Evolutionary conservation across 1,139 yeast species (phyloP).

Genomic region (Geotrichum phurueaensis): DNA sequence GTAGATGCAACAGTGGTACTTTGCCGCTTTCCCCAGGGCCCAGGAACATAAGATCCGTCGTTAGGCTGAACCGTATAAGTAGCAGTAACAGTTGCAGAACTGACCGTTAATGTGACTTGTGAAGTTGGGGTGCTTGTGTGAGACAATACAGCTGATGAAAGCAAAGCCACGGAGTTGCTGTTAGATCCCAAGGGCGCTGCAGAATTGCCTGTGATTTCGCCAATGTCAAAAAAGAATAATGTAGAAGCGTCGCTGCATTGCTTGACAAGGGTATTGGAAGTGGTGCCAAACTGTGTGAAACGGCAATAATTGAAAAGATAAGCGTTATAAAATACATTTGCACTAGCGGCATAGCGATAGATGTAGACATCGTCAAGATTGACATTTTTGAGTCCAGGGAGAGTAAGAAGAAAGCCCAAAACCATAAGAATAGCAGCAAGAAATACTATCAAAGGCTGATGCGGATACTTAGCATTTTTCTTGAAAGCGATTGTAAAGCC

Average conservation of each 20-base stretch:
- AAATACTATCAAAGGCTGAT: constrained; percentile 1
- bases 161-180: too few species aligned
- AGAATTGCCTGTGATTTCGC: not conserved
- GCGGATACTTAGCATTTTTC: too few species aligned
- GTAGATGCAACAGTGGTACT: too few species aligned
- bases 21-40: too few species aligned
- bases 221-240: not conserved
- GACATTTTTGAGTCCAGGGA: not conserved
- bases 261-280: not conserved
- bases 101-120: too few species aligned
- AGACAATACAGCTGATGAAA: too few species aligned
- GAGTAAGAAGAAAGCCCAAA: not conserved
- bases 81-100: not conserved
- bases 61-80: not conserved
- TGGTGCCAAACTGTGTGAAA: not conserved
- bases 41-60: not conserved
- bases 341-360: not conserved
- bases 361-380: not conserved
- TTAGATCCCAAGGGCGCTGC: not conserved
- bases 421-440: not conserved
- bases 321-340: not conserved
- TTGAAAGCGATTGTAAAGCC: too few species aligned
- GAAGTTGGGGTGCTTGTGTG: too few species aligned
- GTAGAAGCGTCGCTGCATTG: not conserved
- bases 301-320: not conserved